Evolutionary conservation across 805 yeast species (phyloP), one percentile per base, ranked within the genome.

Genomic region (Suhomyces kilbournensis): DNA sequence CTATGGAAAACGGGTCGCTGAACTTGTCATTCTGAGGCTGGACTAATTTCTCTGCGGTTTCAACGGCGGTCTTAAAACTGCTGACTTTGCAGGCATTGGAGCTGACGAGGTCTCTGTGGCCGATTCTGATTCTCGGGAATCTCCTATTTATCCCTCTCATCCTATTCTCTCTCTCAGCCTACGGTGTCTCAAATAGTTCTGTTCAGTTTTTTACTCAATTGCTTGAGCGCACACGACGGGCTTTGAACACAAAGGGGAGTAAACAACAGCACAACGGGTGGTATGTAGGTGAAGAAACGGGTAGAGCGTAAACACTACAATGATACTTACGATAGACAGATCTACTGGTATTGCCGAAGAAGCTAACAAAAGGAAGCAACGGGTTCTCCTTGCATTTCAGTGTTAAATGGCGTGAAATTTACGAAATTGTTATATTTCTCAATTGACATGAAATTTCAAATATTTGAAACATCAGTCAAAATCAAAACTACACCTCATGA

Each of bases 1-100:
- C 99, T 46, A 93, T 80, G 15, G 96, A 84, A 56, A 94, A 83
- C 8, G 99, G 99, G 68, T 94, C 97, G 52, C 79, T 78, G 57
- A 85, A 73, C 55, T 69, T 57, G 38, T 75, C 53, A 20, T 77
- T 60, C 12, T 62, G 58, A 1, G 92, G 91, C 49, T 86, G 86
- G 14, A 88, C 93, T 60, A 88, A 69, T 58, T 80, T 83, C 57
- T 88, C 90, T 1, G 90, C 94, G 2, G 91, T 76, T 54, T 82
- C 83, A 46, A 88, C 74, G 2, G 93, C 94, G 1, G 90, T 71
- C 43, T 61, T 58, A 56, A 73, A 75, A 10, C 53, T 51, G 39
- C 43, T 48, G 26, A 34, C 20, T 34, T 35, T 17, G 30, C 28
- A 14, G 42, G 22, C 17, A 17, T 38, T 15, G 22, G 42, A 17